These are phyloP conservation scores for Anastatica hierochuntica DNA, from an alignment of 345 rosid genomes.

Conservation along the genomic window DNA sequence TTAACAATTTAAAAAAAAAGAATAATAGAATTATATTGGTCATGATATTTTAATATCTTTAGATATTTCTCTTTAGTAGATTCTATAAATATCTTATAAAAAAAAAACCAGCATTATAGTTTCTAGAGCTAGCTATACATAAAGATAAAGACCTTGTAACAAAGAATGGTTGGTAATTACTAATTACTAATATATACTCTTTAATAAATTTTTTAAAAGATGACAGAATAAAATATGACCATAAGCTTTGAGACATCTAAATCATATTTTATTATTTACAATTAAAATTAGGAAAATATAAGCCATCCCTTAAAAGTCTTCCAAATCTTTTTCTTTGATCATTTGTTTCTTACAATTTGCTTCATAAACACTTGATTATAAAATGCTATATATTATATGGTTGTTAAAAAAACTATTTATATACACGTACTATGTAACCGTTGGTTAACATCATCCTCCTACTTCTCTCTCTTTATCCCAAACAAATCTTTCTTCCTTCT, in stretches of 20 bases:
- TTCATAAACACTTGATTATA: neutral
- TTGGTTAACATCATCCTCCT: slow-evolving; percentile 48
- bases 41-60: neutral
- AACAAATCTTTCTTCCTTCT: slow-evolving; percentile 18
- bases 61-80: neutral
- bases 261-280: too few relatives aligned
- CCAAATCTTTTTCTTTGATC: too few relatives aligned
- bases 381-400: too few relatives aligned
- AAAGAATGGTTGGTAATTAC: neutral
- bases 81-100: too few relatives aligned
- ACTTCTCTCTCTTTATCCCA: slow-evolving; percentile 14
- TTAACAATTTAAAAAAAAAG: too few relatives aligned
- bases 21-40: too few relatives aligned
- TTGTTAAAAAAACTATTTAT: too few relatives aligned
- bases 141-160: neutral
- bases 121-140: neutral
- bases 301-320: too few relatives aligned
- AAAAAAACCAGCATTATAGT: too few relatives aligned
- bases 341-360: too few relatives aligned
- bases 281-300: too few relatives aligned
- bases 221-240: neutral
- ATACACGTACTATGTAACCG: slow-evolving; percentile 31
- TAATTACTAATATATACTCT: neutral
- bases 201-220: too few relatives aligned
- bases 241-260: neutral